Base-by-base conservation (phyloP, 2,329 filamentous ascomycete genomes). In the Teratosphaeria pseudoeucalypti region DNA sequence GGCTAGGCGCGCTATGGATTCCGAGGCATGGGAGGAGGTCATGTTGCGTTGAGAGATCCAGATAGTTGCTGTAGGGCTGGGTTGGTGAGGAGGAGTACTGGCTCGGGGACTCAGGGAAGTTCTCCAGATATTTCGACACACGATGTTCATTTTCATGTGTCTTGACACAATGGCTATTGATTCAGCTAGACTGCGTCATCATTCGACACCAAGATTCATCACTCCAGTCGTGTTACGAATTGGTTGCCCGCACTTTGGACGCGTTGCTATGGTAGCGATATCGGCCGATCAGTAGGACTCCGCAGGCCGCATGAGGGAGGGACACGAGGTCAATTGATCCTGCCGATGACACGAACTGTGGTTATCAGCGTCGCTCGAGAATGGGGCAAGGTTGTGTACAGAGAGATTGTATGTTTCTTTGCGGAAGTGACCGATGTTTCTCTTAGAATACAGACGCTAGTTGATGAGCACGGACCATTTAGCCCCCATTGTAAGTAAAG, bases 1-100 rank as follows among this genome's bases (percentile, higher is more conserved):
- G 29, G 65, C 64, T 2, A 70, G 58, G 3, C 61, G 39, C 23
- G 61, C 59, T 11, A 67, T 52, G 29, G 32, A 57, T 47, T 27
- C 27, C 26, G 53, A 54, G 5, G 43, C 19, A 23, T 49, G 43
- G 2, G 43, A 49, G 43, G 43, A 49, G 10, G 43, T n/a, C 43
- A 49, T 49, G 6, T 10, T 23, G 9, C 19, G 16, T 6, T n/a
- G 2, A 4, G n/a, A 6, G 5, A 49, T 49, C n/a, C 19, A 3
- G 43, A 23, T 10, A 23, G n/a, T 2, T 9, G 9, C 16, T 2
- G 2, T 49, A 19, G 9, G 19, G 43, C 43, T n/a, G 19, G 43
- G 11, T 19, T 6, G 5, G 43, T 6, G 16, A 10, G 19, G 11
- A 49, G 43, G 3, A 6, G 16, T 10, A 49, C 43, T 2, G 3